Percentiles rank a stretch among this genome's conserved stretches.
phyloP scores from a whole-genome alignment of 2,329 filamentous ascomycete genomes.

The Allantophomopsis lycopodina region DNA sequence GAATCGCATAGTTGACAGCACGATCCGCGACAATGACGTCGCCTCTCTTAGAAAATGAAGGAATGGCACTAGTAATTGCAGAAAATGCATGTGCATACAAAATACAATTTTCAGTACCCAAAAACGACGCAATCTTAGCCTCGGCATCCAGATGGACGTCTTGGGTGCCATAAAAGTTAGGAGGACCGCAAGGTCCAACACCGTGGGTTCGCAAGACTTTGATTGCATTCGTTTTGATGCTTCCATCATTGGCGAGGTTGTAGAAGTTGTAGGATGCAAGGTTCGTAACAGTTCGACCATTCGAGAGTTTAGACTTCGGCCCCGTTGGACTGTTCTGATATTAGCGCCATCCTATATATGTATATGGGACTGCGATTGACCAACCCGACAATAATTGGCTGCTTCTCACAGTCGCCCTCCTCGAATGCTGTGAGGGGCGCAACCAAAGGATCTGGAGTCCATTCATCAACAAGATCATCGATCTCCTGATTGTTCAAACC shows the following conservation, averaged over 20 bases:
- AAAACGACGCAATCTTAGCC: conserved; percentile 77
- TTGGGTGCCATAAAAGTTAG: conserved; percentile 96
- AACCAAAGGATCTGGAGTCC: conserved; percentile 88
- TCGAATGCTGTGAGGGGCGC: conserved; percentile 60
- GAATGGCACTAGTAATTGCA: conserved; percentile 89
- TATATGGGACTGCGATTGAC: conserved; percentile 4
- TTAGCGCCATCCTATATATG: not conserved
- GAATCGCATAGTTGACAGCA: conserved; percentile 84
- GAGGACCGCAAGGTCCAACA: conserved; percentile 89
- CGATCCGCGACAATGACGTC: conserved; percentile 95
- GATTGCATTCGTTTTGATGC: conserved; percentile 88
- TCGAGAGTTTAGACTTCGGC: conserved; percentile 77
- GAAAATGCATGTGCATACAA: conserved; percentile 94
- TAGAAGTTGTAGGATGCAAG: conserved; percentile 95
- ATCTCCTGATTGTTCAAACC: conserved; percentile 48
- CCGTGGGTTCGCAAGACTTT: conserved; percentile 89
- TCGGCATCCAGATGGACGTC: conserved; percentile 97
- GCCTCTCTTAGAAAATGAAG: conserved; percentile 90
- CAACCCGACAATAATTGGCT: conserved; percentile 81
- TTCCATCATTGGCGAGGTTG: conserved; percentile 88
- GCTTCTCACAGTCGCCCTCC: conserved; percentile 67
- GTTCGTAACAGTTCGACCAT: conserved; percentile 86
- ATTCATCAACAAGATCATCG: conserved; percentile 91
- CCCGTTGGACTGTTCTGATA: conserved; percentile 55
- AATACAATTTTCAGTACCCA: conserved; percentile 81